Base-by-base conservation (phyloP, 148 eudicot genomes). In the Silene latifolia region DNA sequence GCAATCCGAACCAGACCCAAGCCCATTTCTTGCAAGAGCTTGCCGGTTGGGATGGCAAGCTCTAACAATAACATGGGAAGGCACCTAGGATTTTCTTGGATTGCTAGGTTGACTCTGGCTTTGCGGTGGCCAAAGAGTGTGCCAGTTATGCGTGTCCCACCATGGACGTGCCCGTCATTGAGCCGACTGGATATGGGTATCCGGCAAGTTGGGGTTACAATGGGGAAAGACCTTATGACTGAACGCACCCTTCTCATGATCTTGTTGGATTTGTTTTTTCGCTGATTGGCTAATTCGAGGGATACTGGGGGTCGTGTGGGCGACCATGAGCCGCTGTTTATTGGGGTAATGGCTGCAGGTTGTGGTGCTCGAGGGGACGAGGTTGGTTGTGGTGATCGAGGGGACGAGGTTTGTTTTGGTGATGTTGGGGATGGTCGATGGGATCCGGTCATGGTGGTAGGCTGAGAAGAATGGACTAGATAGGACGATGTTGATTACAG, bases 1-100 rank as follows among this genome's bases (percentile, higher is more conserved):
- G 98, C 98, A 3, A 93, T 90, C 62, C 98, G 74, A 44, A 93
- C 98, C 8, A 90, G 87, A n/a, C 96, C 98, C 59, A 81, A 69
- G 0, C 96, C 98, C 96, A 93, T 90, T 39, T 93, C 96, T 56
- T 90, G 98, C 12, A 90, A 81, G 1, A 93, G 89, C 57, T 90
- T 90, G 1, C 93, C 97, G 0, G 98, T 93, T 12, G 87, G 91
- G 57, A 93, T 84, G 63, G 93, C 89, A 8, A 93, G 82, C 76
- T 93, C 98, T 32, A 93, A 86, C 58, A 93, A 69, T 19, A 93
- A 80, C 86, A 87, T 74, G 6, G 98, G 98, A 19, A 90, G 77
- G 58, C 96, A 88, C 78, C 91, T 83, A 5, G 98, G 85, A 61
- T 90, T 90, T 48, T 89, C 91, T 82, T 93, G 98, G 64, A 93